Base-by-base conservation (phyloP, 2,329 filamentous ascomycete genomes). In the Monilinia polystroma region DNA sequence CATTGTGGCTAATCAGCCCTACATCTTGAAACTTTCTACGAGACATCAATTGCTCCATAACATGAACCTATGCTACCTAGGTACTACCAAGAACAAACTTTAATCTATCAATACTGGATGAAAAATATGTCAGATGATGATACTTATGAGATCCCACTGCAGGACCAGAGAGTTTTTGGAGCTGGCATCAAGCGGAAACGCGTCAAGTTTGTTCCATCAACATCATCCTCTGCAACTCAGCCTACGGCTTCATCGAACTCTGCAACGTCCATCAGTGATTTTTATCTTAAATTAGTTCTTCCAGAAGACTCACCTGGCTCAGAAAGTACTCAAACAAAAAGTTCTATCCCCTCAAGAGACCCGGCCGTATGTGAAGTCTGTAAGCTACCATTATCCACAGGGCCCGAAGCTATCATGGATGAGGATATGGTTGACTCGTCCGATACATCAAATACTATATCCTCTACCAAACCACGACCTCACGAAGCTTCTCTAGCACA, bases 401-500 rank as follows among this genome's bases (percentile, higher is more conserved):
- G 67, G 68, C 43, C 53, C 62, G 56, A 64, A 23, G 58, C 49
- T 29, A 56, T 55, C 18, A 18, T 47, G 16, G 29, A 49, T 41
- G 41, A 64, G 26, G 51, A 56, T 29, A 20, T 51, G 5, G 38
- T 26, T 3, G 62, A 55, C 41, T 35, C 26, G 47, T 4, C 41
- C 18, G 23, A 26, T n/a, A 45, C 29, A 41, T 53, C 43, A 32
- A 47, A 63, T 45, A 3, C 53, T 8, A 63, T 18, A 29, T 43
- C 60, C 41, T 49, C 51, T 45, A 35, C 16, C 23, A 73, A 58
- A 55, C 14, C 16, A 64, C 69, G 63, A 68, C 75, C 62, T 43
- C 90, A 90, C 75, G 85, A 87, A 73, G 80, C 83, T 35, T 88
- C 85, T 43, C 82, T 91, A 65, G 87, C 87, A 8, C 91, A 93